Evolutionary conservation across 2,329 filamentous ascomycete species (phyloP).

Genomic region (Metarhizium guizhouense): DNA sequence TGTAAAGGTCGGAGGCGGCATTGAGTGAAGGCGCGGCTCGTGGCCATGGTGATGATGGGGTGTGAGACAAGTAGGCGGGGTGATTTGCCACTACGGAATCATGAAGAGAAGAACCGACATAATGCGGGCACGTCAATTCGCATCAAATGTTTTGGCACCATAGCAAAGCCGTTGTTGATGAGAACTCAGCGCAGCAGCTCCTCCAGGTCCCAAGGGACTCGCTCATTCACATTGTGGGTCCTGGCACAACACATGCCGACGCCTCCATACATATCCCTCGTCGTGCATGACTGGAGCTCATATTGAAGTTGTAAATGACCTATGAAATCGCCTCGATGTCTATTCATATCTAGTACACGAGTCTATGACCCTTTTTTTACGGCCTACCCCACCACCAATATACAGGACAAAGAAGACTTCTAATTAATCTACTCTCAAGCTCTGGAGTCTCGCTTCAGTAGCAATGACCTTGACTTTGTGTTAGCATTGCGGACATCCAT

Average conservation of each 20-base stretch:
- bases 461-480: conserved; percentile 60
- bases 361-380: conserved; percentile 17
- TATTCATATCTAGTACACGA: conserved; percentile 30
- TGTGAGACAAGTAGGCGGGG: not conserved
- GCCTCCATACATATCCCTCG: not conserved
- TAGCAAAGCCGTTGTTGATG: not conserved
- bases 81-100: not conserved
- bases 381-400: conserved; percentile 17
- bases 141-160: not conserved
- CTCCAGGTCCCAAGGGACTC: too few relatives aligned
- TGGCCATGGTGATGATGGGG: not conserved
- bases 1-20: not conserved
- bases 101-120: not conserved
- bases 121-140: not conserved
- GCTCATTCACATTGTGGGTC: not conserved
- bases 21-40: not conserved
- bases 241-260: not conserved
- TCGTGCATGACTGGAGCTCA: not conserved
- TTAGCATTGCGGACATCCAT: not conserved
- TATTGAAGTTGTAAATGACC: not conserved
- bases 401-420: conserved; percentile 27
- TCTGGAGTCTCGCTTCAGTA: conserved; percentile 82
- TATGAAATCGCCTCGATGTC: conserved; percentile 12
- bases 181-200: not conserved
- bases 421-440: conserved; percentile 67